A percentile compares a stretch with the other conserved stretches of the same genome.
Evolutionary conservation across 179 eudicot species (phyloP).

Genomic region (Beta corolliflora): DNA sequence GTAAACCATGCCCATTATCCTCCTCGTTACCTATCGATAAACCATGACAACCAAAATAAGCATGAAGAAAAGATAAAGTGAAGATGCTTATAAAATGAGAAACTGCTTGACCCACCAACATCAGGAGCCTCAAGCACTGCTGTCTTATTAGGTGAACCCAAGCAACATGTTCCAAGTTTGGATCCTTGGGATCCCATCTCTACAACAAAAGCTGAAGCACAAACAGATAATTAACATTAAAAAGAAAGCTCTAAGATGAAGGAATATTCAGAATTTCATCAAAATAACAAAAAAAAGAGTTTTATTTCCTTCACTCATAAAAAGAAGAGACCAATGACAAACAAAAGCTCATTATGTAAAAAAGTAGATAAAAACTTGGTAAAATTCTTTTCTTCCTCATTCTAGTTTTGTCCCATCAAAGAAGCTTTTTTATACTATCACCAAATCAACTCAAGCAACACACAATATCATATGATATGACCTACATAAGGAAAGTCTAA

Average conservation of each 20-base stretch:
- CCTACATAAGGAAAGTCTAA: constrained; percentile 3
- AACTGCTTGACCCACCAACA: constrained; percentile 36
- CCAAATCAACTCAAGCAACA: constrained; percentile 16
- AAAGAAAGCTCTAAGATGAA: constrained; percentile 9
- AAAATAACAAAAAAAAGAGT: neutral
- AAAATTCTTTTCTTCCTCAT: neutral
- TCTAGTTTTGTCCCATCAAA: constrained; percentile 8
- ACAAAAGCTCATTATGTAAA: neutral
- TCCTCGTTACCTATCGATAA: constrained; percentile 39
- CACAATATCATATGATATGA: neutral
- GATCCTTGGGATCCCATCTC: constrained; percentile 57
- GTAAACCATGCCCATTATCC: constrained; percentile 35
- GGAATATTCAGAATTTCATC: neutral
- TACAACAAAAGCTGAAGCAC: constrained; percentile 18
- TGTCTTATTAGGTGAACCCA: constrained; percentile 44
- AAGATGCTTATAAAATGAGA: constrained; percentile 1
- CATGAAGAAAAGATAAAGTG: too few species aligned
- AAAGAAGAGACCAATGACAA: neutral
- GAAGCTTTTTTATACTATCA: neutral
- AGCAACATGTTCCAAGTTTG: constrained; percentile 53
- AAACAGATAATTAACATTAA: constrained; percentile 11
- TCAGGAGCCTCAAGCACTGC: constrained; percentile 47
- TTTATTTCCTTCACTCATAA: too few species aligned
- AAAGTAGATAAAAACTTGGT: neutral
- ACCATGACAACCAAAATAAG: neutral